Base-by-base conservation (phyloP, 768 basidiomycete genomes). In the Boletus sp. region DNA sequence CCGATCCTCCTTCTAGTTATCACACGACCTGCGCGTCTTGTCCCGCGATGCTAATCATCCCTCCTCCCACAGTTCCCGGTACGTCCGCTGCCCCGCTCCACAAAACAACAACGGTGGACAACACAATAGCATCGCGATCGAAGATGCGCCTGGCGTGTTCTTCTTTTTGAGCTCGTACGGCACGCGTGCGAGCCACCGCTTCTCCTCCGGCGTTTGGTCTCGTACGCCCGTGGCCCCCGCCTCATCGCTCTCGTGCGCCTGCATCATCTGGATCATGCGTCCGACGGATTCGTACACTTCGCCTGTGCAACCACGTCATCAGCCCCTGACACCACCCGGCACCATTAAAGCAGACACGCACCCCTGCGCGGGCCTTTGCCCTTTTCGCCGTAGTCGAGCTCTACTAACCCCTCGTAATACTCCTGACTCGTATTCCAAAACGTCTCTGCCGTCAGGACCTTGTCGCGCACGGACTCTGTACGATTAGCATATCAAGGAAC, bases 251-350 rank as follows among this genome's bases (percentile, higher is more conserved):
- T 63, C 59, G 0, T 39, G 41, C 29, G 45, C 55, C 33, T 70
- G 64, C 58, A 66, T 60, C 15, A 48, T 9, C 49, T 52, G 60
- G 45, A 69, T 66, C 68, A 70, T 55, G 17, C 33, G 47, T 11
- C 66, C 57, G 15, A 70, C 57, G 1, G 62, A 58, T 28, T 60
- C 54, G 39, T 64, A 67, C 12, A 70, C 68, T 48, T 69, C 68
- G 1, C 46, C 67, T 69, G 54, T n/a, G 18, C 17, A 24, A 55
- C 7, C 9, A 33, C 4, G 14, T 4, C 20, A 28, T 61, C 44
- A 53, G 39, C 5, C 11, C n/a, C 8, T 4, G 24, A 24, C 24
- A 24, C 24, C 24, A 24, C 24, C 17, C 18, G 24, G 9, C n/a
- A 4, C n/a, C 29, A 35, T 15, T 45, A 10, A 28, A 33, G n/a